A percentile compares a stretch with the other conserved stretches of the same genome.
Conservation (phyloP, 768 basidiomycete species). For the Mycena vulgaris region DNA sequence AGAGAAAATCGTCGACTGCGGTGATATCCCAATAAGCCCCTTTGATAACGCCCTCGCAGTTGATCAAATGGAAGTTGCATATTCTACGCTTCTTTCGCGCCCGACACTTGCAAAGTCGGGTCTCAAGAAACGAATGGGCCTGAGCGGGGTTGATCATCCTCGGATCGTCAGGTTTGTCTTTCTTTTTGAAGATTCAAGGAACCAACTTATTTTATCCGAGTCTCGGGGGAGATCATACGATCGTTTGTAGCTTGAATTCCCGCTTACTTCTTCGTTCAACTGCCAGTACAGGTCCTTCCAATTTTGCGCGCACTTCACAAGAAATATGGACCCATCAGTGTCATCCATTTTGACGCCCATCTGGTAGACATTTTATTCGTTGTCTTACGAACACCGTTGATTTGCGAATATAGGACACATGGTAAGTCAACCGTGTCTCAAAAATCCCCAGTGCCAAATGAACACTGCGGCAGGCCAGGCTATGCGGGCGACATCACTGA, state of each 20-base stretch:
- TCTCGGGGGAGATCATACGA: constrained; percentile 92
- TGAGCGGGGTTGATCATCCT: constrained; percentile 78
- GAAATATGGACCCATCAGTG: constrained; percentile 81
- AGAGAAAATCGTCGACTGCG: constrained; percentile 82
- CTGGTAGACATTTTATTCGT: constrained; percentile 62
- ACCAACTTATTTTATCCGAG: constrained; percentile 49
- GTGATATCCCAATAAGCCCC: constrained; percentile 86
- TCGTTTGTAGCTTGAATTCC: constrained; percentile 60
- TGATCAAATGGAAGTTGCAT: constrained; percentile 91
- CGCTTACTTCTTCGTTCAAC: constrained; percentile 56
- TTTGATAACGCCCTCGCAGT: constrained; percentile 89
- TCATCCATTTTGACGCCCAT: constrained; percentile 87
- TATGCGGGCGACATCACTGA: constrained; percentile 73
- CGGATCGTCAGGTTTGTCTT: constrained; percentile 72
- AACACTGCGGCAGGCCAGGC: constrained; percentile 57
- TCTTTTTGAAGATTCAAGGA: constrained; percentile 13
- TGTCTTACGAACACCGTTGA: constrained; percentile 33
- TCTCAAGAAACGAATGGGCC: constrained; percentile 62
- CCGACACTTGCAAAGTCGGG: constrained; percentile 52
- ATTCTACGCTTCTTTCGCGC: constrained; percentile 80
- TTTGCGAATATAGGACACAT: constrained; percentile 59
- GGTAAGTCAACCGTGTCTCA: constrained; percentile 49
- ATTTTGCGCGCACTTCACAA: constrained; percentile 86
- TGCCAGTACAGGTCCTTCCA: constrained; percentile 70
- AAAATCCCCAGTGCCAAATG: too few species aligned